Evolutionary conservation across 1,284 basidiomycete genomes (phyloP).

Genomic region (Butyriboletus appendiculatus): DNA sequence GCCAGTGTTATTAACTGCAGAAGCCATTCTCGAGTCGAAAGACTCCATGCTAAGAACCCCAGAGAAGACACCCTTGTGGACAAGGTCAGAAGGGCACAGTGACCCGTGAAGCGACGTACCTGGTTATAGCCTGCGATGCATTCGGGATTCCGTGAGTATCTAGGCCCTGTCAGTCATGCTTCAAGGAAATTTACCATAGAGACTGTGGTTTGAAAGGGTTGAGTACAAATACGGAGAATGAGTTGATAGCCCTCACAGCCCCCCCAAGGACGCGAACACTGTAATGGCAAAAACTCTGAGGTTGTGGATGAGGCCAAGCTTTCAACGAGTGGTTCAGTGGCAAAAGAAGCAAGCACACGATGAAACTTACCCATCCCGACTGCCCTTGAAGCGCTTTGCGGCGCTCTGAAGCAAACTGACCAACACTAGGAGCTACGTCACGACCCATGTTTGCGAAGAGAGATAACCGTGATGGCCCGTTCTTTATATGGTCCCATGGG

Average conservation of each 20-base stretch:
- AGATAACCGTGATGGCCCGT: background rate
- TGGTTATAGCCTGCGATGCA: constrained; percentile 58
- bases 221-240: background rate
- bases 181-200: constrained; percentile 46
- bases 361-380: constrained; percentile 62
- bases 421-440: constrained; percentile 34
- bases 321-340: constrained; percentile 2
- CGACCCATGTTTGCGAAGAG: constrained; percentile 42
- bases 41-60: constrained; percentile 64
- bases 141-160: constrained; percentile 1
- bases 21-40: constrained; percentile 56
- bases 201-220: constrained; percentile 32
- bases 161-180: background rate
- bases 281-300: constrained; percentile 60
- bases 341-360: background rate
- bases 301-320: constrained; percentile 66
- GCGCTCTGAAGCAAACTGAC: constrained; percentile 43
- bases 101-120: constrained; percentile 35
- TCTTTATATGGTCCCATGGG: constrained; percentile 1
- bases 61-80: constrained; percentile 65
- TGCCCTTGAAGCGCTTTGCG: constrained; percentile 58
- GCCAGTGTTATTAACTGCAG: constrained; percentile 48
- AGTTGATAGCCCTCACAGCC: constrained; percentile 50
- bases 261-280: constrained; percentile 72
- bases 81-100: background rate